These are phyloP conservation scores for Calocera viscosa DNA, from an alignment of 768 basidiomycete genomes.

Conservation along the genomic window DNA sequence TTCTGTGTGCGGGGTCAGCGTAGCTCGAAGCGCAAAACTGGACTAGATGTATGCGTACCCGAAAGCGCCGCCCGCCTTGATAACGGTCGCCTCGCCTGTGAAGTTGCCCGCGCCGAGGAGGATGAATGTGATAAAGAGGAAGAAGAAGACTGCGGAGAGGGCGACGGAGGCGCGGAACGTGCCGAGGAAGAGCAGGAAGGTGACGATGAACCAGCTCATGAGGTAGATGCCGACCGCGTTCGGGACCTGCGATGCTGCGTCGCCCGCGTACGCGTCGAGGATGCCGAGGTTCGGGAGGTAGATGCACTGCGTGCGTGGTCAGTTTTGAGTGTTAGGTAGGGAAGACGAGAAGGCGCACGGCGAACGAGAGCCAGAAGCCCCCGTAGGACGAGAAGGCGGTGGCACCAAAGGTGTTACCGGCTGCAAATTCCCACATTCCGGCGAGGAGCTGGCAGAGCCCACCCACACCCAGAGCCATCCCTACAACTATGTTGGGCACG, in stretches of 20 bases:
- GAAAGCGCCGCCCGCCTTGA: conserved; percentile 27
- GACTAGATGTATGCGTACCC: conserved; percentile 21
- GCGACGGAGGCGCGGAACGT: conserved; percentile 40
- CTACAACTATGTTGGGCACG: conserved; percentile 59
- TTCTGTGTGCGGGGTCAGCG: background rate
- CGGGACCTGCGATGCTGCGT: background rate
- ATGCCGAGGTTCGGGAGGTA: background rate
- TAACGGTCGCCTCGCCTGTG: conserved; percentile 18
- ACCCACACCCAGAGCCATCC: conserved; percentile 76
- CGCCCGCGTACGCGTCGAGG: background rate
- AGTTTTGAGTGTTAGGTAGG: background rate
- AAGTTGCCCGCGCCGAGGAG: conserved; percentile 35
- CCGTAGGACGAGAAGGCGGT: conserved; percentile 17
- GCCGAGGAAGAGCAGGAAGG: conserved; percentile 31
- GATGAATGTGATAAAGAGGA: conserved; percentile 43
- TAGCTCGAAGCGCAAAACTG: background rate
- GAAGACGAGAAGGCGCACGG: background rate
- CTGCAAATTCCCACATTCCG: conserved; percentile 70
- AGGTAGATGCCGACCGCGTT: conserved; percentile 5
- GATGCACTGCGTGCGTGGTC: background rate
- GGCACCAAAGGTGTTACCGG: conserved; percentile 46
- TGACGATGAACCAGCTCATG: conserved; percentile 6
- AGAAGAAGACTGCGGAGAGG: conserved; percentile 40
- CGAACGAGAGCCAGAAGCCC: conserved; percentile 21
- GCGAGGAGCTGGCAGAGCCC: conserved; percentile 77